Evolutionary conservation across 169 alveolate species (phyloP), one percentile per base, ranked within the genome.

Genomic region (Toxoplasma gondii): DNA sequence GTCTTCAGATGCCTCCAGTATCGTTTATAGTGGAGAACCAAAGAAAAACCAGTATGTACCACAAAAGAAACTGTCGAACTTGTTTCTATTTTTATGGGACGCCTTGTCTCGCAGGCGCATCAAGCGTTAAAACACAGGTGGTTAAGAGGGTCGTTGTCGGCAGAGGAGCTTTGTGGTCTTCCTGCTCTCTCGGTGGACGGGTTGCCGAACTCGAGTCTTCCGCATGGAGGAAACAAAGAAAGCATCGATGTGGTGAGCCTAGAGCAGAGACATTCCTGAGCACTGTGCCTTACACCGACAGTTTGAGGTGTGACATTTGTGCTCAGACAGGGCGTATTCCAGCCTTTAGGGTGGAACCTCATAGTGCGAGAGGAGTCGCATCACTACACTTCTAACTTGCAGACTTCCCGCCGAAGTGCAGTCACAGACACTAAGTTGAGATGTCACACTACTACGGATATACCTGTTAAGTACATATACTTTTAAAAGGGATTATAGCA

Each of bases 121-220:
- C 54, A 82, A 82, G 90, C 90, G 12, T 27, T 82, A 49, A 82
- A 49, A n/a, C 90, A 82, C 67, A 24, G 90, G 39, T 82, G 90
- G 90, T n/a, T 82, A 7, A 17, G 90, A 29, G 90, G 90, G 41
- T 24, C 90, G 38, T 36, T 82, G 17, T 82, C 90, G n/a, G 39
- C 58, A 82, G 69, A 24, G 31, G 90, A 82, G 67, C 67, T 82
- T 24, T 0, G 49, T 27, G 90, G 69, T 36, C 67, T 82, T 24
- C 90, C 90, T 24, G 69, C 90, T 82, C 69, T 44, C 34, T 17
- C 78, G 34, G 34, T 64, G 5, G 78, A 64, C 78, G 34, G 34
- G 34, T 64, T 29, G 34, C 34, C 36, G 36, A 9, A 64, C 34
- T 29, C 36, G 36, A 29, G 27, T 24, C 78, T 64, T 19, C 78